Evolutionary conservation across 2,329 filamentous ascomycete genomes (phyloP).

Genomic region (Alternaria longipes): DNA sequence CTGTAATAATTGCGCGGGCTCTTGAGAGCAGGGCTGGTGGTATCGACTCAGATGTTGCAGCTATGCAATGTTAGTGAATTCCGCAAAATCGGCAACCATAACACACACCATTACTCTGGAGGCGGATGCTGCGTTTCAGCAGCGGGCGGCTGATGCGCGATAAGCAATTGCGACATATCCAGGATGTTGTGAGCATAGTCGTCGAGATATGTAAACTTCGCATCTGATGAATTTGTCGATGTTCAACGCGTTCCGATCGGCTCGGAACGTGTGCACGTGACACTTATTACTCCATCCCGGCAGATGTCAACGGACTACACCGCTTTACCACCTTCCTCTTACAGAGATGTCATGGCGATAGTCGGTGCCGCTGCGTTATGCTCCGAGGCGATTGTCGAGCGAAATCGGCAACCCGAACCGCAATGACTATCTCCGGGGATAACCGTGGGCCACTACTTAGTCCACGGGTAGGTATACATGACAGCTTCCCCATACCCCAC

Average conservation of each 20-base stretch:
- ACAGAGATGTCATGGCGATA: slow-evolving; percentile 16
- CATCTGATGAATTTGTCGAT: slow-evolving; percentile 17
- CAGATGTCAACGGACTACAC: slow-evolving; percentile 9
- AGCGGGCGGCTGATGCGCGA: slow-evolving; percentile 49
- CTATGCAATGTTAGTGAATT: slow-evolving; percentile 24
- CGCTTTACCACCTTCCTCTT: slow-evolving; percentile 25
- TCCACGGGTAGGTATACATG: background rate
- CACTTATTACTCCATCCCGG: background rate
- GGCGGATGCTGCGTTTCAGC: slow-evolving; percentile 36
- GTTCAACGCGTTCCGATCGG: slow-evolving; percentile 34
- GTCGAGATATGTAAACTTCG: slow-evolving; percentile 9
- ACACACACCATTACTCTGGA: slow-evolving; percentile 40
- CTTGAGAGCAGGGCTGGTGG: slow-evolving; percentile 65
- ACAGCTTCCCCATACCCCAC: slow-evolving; percentile 14
- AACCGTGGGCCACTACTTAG: slow-evolving; percentile 33
- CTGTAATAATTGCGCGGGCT: slow-evolving; percentile 63
- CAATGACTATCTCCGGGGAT: slow-evolving; percentile 39
- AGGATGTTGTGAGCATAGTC: slow-evolving; percentile 53
- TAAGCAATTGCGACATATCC: slow-evolving; percentile 61
- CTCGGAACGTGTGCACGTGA: slow-evolving; percentile 42
- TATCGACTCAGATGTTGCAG: slow-evolving; percentile 48
- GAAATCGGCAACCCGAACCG: slow-evolving; percentile 38
- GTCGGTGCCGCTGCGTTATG: slow-evolving; percentile 14
- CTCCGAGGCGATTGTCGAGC: slow-evolving; percentile 30
- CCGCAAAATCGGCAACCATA: background rate